These are phyloP conservation scores for Podaxis sp. DNA, from an alignment of 768 basidiomycete genomes.

Conservation along the genomic window DNA sequence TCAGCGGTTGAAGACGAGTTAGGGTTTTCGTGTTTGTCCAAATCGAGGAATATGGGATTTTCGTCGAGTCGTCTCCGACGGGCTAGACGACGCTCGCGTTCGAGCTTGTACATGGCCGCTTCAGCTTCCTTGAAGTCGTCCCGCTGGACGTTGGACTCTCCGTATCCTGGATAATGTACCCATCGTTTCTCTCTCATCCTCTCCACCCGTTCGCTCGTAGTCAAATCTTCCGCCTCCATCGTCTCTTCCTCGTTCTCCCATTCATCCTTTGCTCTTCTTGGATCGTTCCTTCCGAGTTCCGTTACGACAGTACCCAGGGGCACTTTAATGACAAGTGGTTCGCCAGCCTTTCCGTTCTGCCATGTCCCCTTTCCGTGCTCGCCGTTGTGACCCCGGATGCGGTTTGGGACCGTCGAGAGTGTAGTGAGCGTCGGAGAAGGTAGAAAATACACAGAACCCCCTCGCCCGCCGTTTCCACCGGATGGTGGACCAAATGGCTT, in stretches of 20 bases:
- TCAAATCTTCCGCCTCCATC: constrained; percentile 40
- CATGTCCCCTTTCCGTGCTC: constrained; percentile 80
- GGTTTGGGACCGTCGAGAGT: constrained; percentile 68
- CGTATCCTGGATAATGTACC: constrained; percentile 76
- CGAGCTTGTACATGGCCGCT: constrained; percentile 54
- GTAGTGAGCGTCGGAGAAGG: constrained; percentile 79
- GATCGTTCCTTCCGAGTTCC: constrained; percentile 68
- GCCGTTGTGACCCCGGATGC: constrained; percentile 67
- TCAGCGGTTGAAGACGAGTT: constrained; percentile 25
- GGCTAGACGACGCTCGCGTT: constrained; percentile 55
- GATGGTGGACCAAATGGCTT: constrained; percentile 85
- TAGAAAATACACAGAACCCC: constrained; percentile 83
- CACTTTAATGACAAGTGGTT: constrained; percentile 75
- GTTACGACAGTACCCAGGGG: constrained; percentile 90
- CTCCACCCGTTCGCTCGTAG: constrained; percentile 46
- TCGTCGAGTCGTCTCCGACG: constrained; percentile 40
- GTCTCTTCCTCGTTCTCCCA: constrained; percentile 75
- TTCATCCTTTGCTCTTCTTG: constrained; percentile 60
- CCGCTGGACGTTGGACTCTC: constrained; percentile 60
- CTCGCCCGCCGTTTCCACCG: constrained; percentile 89
- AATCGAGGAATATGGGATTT: constrained; percentile 57
- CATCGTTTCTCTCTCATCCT: constrained; percentile 67
- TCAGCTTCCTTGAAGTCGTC: constrained; percentile 77
- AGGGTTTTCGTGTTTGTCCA: constrained; percentile 51
- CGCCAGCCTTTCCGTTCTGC: constrained; percentile 77